These are phyloP conservation scores for Logfia minima DNA, from an alignment of 129 eudicot species.

Conservation along the genomic window DNA sequence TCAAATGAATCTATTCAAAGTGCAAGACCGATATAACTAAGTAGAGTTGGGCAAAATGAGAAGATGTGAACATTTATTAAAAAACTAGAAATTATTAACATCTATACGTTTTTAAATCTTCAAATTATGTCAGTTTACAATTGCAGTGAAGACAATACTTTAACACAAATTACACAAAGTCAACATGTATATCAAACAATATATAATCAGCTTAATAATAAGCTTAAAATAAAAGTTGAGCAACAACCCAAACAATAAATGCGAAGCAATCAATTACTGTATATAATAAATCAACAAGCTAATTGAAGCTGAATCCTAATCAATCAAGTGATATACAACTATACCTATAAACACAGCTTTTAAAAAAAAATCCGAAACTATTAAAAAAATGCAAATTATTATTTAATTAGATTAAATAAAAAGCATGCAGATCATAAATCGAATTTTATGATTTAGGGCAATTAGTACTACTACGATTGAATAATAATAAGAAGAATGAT, in stretches of 20 bases:
- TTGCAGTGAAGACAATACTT: neutral
- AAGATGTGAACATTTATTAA: too few relatives aligned
- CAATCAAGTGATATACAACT: neutral
- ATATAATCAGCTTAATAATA: too few relatives aligned
- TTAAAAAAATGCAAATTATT: slow-evolving; percentile 1
- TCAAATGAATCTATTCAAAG: too few relatives aligned
- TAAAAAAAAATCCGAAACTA: neutral
- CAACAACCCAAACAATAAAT: neutral
- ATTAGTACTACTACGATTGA: neutral
- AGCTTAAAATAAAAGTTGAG: neutral
- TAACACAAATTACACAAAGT: neutral
- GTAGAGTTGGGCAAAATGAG: neutral
- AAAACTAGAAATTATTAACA: neutral
- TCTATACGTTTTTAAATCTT: neutral
- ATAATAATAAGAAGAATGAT: neutral
- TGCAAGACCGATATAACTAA: neutral
- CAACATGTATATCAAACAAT: neutral
- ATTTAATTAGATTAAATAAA: neutral
- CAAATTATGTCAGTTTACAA: too few relatives aligned
- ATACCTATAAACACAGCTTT: neutral
- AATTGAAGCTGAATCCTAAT: slow-evolving; percentile 17
- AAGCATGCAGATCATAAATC: slow-evolving; percentile 5
- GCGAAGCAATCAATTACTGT: neutral
- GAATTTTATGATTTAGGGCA: slow-evolving; percentile 11
- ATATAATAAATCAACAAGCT: neutral